Percentiles rank a stretch among this genome's conserved stretches.
phyloP scores from a whole-genome alignment of 2,329 filamentous ascomycete genomes.

The Penicillium verrucosum region DNA sequence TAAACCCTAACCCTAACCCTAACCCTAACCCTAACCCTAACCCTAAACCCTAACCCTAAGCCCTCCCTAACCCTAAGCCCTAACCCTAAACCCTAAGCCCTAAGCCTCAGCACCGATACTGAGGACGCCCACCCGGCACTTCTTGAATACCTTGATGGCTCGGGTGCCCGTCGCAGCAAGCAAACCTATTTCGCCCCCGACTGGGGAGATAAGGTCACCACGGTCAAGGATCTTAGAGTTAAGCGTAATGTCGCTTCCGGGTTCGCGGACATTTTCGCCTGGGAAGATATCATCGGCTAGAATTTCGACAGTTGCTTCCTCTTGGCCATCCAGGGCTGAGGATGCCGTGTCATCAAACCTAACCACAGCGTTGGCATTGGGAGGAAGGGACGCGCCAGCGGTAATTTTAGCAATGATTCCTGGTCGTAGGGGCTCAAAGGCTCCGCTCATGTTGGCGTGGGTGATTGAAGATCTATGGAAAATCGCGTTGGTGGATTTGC shows the following conservation, averaged over 20 bases:
- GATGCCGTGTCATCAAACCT: constrained; percentile 88
- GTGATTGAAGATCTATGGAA: constrained; percentile 57
- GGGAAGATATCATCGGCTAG: constrained; percentile 69
- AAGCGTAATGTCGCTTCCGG: constrained; percentile 78
- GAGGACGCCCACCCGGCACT: constrained; percentile 76
- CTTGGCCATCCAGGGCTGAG: constrained; percentile 62
- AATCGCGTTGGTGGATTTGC: constrained; percentile 84
- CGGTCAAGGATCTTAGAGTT: constrained; percentile 68
- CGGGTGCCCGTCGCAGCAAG: constrained; percentile 76
- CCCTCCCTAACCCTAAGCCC: too few species aligned
- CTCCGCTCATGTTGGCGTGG: constrained; percentile 64
- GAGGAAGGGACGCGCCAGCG: constrained; percentile 83
- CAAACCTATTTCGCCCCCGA: constrained; percentile 86
- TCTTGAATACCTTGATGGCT: constrained; percentile 67
- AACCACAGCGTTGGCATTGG: constrained; percentile 81
- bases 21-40: too few species aligned
- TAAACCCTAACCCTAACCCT: too few species aligned
- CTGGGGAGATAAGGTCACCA: constrained; percentile 75
- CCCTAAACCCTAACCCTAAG: too few species aligned
- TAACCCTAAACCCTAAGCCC: too few species aligned
- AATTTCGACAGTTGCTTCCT: constrained; percentile 86
- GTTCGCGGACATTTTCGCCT: constrained; percentile 84
- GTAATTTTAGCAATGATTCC: constrained; percentile 85
- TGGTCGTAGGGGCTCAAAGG: constrained; percentile 56
- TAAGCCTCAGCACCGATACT: constrained; percentile 95